Evolutionary conservation across 2,329 filamentous ascomycete species (phyloP), one percentile per base, ranked within the genome.

Genomic region (Colletotrichum sp.): DNA sequence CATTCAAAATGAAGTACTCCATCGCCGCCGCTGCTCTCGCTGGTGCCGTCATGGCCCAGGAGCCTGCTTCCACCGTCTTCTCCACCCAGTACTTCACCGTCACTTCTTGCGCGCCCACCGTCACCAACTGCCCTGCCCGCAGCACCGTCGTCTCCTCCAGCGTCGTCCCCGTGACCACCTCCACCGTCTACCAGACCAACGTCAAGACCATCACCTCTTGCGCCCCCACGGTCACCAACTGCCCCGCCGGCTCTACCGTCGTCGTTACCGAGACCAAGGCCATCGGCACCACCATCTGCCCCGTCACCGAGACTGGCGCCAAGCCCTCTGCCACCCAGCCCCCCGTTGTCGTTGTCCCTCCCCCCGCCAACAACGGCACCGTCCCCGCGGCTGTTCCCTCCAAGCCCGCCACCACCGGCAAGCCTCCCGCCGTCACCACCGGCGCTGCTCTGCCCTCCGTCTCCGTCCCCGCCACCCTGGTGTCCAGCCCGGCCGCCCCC

Each of bases 1-100:
- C 84, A 78, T 79, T 87, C 90, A 92, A 92, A 81, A 92, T 92
- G 91, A 89, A 89, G 90, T 92, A 91, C 89, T 85, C 87, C 81
- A 86, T 87, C 79, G 83, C 85, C 82, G 81, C 89, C 81, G 86
- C 91, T 80, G 85, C 84, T 79, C 77, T 83, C 81, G 87, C 86
- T 79, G 87, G 84, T 80, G 86, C 85, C 81, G 86, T 82, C 78
- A 79, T 86, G 79, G 83, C 83, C 79, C 78, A 79, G 38, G 79
- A 79, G 58, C 77, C 79, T 71, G 77, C 77, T 62, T 83, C 81
- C 80, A 88, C 90, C 81, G 85, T 92, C 85, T 91, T 90, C 88
- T 84, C 86, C 81, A 91, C 89, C 78, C 87, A 91, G 82, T 86
- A 87, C 77, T 84, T 88, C 77, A 91, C 89, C 80, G 84, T 91